These are phyloP conservation scores for Pseudocercospora eumusae DNA, from an alignment of 2,329 filamentous ascomycete genomes.

Conservation along the genomic window DNA sequence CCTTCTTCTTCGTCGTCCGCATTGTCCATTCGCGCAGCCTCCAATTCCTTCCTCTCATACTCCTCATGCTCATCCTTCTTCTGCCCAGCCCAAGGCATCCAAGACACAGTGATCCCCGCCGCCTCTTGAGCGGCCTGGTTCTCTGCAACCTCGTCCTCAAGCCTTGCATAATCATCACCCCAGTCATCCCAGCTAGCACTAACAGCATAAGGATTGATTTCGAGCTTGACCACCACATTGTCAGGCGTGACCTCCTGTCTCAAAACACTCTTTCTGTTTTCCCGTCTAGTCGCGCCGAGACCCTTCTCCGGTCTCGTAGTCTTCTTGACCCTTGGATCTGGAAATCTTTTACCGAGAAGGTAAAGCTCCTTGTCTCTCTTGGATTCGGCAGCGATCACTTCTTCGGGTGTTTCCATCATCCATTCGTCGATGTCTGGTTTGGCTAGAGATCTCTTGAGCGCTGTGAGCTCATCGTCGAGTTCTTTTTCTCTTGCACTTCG, in stretches of 20 bases:
- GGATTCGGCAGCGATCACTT: conserved; percentile 5
- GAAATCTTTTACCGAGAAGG: conserved; percentile 16
- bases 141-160: conserved; percentile 26
- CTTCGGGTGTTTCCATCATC: background rate
- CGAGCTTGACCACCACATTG: conserved; percentile 24
- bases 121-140: conserved; percentile 19
- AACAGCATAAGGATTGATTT: conserved; percentile 3
- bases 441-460: background rate
- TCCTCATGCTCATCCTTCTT: conserved; percentile 11
- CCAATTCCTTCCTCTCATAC: background rate
- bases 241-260: conserved; percentile 30
- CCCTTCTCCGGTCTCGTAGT: conserved; percentile 22
- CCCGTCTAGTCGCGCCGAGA: background rate
- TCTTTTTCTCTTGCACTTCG: background rate
- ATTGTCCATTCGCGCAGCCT: background rate
- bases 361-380: conserved; percentile 16
- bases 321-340: conserved; percentile 19
- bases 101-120: conserved; percentile 16
- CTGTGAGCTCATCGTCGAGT: conserved; percentile 9
- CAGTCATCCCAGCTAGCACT: conserved; percentile 12
- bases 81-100: conserved; percentile 13
- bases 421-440: conserved; percentile 2
- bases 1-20: background rate
- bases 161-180: conserved; percentile 14
- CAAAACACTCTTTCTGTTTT: conserved; percentile 22